A percentile compares a stretch with the other conserved stretches of the same genome.
Conservation (phyloP, 352 stramenopile genomes). For the Phytopythium boreale region DNA sequence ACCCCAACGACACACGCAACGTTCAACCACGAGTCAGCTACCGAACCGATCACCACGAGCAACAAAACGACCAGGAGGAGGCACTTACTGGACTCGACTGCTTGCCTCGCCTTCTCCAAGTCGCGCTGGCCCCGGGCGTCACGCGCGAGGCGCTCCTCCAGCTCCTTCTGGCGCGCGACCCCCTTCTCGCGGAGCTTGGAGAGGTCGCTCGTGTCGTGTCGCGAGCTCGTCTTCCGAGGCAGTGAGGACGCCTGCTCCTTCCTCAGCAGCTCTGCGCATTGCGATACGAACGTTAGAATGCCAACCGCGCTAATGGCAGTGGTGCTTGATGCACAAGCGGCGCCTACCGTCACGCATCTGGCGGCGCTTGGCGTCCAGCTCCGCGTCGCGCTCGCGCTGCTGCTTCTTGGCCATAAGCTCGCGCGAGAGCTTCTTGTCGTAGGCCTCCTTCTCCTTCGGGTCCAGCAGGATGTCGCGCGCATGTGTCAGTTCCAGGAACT, state of each 20-base stretch:
- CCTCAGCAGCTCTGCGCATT: conserved; percentile 42
- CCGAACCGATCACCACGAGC: background rate
- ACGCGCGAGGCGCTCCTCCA: conserved; percentile 43
- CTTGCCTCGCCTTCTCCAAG: conserved; percentile 21
- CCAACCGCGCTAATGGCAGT: background rate
- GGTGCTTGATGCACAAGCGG: background rate
- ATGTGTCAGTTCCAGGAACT: conserved; percentile 80
- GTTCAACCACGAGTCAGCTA: background rate
- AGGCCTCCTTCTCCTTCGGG: conserved; percentile 75
- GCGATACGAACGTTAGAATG: background rate
- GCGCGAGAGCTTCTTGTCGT: conserved; percentile 73
- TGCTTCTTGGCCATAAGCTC: conserved; percentile 64
- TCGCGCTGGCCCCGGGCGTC: conserved; percentile 41
- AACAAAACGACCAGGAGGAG: background rate
- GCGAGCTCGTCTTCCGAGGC: conserved; percentile 25
- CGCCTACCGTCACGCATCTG: conserved; percentile 61
- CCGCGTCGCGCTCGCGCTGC: conserved; percentile 57
- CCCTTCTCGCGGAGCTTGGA: conserved; percentile 52
- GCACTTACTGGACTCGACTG: conserved; percentile 11
- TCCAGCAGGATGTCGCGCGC: conserved; percentile 74
- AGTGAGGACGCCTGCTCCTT: conserved; percentile 54
- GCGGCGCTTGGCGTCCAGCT: conserved; percentile 52
- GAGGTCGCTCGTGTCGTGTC: conserved; percentile 43
- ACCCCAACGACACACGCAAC: background rate
- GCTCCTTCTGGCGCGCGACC: conserved; percentile 45